Evolutionary conservation across 257 asterid species (phyloP).

Genomic region (Solanum arcanum): DNA sequence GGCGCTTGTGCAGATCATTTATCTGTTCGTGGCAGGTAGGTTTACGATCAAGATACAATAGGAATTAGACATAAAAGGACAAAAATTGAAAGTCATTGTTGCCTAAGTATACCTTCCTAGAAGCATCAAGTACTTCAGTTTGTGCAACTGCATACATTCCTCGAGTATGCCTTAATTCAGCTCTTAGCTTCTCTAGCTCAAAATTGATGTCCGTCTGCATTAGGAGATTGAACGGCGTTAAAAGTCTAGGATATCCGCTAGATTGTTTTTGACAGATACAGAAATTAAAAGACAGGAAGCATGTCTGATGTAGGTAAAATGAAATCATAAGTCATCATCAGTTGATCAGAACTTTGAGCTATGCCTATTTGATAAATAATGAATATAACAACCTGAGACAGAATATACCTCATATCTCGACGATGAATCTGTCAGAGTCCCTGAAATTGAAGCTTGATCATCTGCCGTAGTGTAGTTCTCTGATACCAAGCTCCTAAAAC

Average conservation of each 20-base stretch:
- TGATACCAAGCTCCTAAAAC: conserved; percentile 22
- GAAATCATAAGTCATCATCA: not conserved
- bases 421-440: conserved; percentile 15
- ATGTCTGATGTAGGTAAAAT: not conserved
- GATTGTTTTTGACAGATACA: not conserved
- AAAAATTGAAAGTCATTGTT: not conserved
- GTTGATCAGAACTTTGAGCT: not conserved
- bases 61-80: not conserved
- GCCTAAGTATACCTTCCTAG: conserved; percentile 52
- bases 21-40: conserved; percentile 27
- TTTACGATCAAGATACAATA: not conserved
- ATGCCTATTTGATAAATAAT: not conserved
- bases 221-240: not conserved
- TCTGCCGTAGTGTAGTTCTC: conserved; percentile 5
- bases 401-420: conserved; percentile 35
- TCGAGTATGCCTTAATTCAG: conserved; percentile 62
- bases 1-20: conserved; percentile 52
- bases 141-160: conserved; percentile 86
- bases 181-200: conserved; percentile 80
- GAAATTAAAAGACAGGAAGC: not conserved
- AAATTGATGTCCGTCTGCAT: conserved; percentile 42
- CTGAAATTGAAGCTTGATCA: conserved; percentile 31
- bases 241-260: not conserved
- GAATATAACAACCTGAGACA: not conserved
- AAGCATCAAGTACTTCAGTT: conserved; percentile 65